A percentile compares a stretch with the other conserved stretches of the same genome.
Conservation (phyloP, 2,329 filamentous ascomycete genomes). For the Colletotrichum sp. region DNA sequence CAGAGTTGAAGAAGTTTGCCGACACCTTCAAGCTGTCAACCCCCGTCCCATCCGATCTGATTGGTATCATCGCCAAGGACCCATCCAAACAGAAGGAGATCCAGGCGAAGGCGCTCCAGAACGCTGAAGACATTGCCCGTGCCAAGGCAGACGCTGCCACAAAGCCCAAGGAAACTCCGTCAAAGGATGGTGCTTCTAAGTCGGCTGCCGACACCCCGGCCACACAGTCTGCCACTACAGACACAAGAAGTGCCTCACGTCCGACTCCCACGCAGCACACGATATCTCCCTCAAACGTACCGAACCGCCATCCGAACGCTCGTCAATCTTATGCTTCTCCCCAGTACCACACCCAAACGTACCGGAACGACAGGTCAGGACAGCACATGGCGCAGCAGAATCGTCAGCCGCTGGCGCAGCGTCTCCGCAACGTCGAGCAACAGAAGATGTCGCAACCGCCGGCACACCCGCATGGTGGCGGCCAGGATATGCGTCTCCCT, state of each 20-base stretch:
- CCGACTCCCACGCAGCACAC: slow-evolving; percentile 37
- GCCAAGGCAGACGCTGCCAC: slow-evolving; percentile 49
- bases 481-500: slow-evolving; percentile 72
- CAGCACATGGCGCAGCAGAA: slow-evolving; percentile 46
- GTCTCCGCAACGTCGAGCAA: slow-evolving; percentile 57
- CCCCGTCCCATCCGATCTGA: slow-evolving; percentile 87
- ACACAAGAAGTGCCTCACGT: slow-evolving; percentile 35
- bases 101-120: slow-evolving; percentile 82
- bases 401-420: slow-evolving; percentile 50
- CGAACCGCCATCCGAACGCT: slow-evolving; percentile 50
- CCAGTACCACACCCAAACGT: slow-evolving; percentile 50
- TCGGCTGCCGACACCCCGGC: slow-evolving; percentile 26
- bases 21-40: slow-evolving; percentile 93
- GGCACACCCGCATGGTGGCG: slow-evolving; percentile 55
- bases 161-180: slow-evolving; percentile 59
- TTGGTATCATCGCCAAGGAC: slow-evolving; percentile 96
- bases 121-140: slow-evolving; percentile 67
- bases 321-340: slow-evolving; percentile 56
- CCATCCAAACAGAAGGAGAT: slow-evolving; percentile 94
- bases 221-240: slow-evolving; percentile 21
- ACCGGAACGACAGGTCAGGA: slow-evolving; percentile 51
- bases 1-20: slow-evolving; percentile 94
- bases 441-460: slow-evolving; percentile 53
- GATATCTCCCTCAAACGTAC: slow-evolving; percentile 29
- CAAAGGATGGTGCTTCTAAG: slow-evolving; percentile 52